Evolutionary conservation across 1,284 basidiomycete genomes (phyloP).

Genomic region (Austroboletus novae-zelandiae): DNA sequence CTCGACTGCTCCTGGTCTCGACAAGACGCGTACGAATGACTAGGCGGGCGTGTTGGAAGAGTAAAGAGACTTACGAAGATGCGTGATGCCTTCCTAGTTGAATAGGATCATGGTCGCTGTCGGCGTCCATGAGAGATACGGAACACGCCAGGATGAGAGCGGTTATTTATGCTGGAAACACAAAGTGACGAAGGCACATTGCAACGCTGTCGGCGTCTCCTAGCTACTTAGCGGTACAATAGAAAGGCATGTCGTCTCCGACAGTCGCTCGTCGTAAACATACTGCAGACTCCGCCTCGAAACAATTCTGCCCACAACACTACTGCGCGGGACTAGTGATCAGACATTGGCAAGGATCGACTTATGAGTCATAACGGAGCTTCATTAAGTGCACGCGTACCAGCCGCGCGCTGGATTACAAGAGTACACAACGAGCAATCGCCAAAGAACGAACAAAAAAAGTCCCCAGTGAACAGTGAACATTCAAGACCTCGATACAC

Average conservation of each 20-base stretch:
- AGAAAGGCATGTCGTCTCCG: neutral
- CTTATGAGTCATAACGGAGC: too few species aligned
- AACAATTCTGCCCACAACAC: too few species aligned
- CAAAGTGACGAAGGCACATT: constrained; percentile 9
- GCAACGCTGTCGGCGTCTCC: constrained; percentile 1
- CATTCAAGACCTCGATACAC: too few species aligned
- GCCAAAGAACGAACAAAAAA: too few species aligned
- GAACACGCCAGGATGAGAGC: neutral
- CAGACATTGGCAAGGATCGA: too few species aligned
- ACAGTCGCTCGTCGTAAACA: too few species aligned
- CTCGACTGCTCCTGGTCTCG: constrained; percentile 50
- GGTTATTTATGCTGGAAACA: constrained; percentile 8
- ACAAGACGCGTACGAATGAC: constrained; percentile 9
- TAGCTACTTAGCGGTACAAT: constrained; percentile 3
- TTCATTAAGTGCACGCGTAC: too few species aligned
- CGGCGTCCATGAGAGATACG: constrained; percentile 15
- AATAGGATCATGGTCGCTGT: constrained; percentile 18
- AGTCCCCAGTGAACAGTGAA: too few species aligned
- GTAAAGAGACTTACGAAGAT: constrained; percentile 21
- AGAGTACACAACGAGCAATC: too few species aligned
- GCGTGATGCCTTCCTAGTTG: constrained; percentile 17
- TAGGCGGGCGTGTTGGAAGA: neutral
- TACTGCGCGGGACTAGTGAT: too few species aligned
- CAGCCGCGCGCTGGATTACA: too few species aligned
- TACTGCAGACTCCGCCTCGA: too few species aligned